Base-by-base conservation (phyloP, 495 filamentous ascomycete species). In the Xylaria venustula region DNA sequence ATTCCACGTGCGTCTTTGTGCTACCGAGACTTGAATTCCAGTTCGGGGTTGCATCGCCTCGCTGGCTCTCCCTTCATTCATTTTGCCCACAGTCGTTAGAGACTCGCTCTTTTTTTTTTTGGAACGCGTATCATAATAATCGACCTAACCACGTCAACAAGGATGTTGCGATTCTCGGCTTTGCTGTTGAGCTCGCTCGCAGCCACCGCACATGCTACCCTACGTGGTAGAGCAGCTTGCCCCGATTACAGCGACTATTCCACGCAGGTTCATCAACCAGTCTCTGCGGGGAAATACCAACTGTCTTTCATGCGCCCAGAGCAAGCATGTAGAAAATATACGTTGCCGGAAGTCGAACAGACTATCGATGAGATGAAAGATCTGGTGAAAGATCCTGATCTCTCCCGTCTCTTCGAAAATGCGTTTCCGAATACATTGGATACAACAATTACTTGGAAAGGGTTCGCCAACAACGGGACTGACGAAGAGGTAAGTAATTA, bases 361-460 rank as follows among this genome's bases (percentile, higher is more conserved):
- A 70, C 77, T 9, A 78, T 89, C 53, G 57, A 67, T 45, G 73
- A 78, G 23, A 75, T 85, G 71, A 59, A 78, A 20, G 54, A 60
- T 7, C 63, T 73, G 46, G 86, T 89, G 61, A 70, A 74, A 22
- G 85, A 89, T 67, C 86, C 87, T 4, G 87, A 90, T 70, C 78
- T 89, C 8, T 81, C 75, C 68, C 83, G 84, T 6, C 76, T 90
- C 19, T 90, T 89, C 67, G 67, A 82, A 59, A 89, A 90, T 64
- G 70, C 79, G 3, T 89, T 81, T 61, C 86, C 87, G 0, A 88
- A 88, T 71, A 87, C 86, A 1, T 72, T 90, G 49, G 87, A 89
- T 64, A 90, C 87, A 4, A 84, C 87, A 2, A 78, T 90, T 58
- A 80, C 78, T 50, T 89, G 84, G 85, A 83, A 77, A 62, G 87